Percentiles rank a stretch among this genome's conserved stretches.
phyloP scores from a whole-genome alignment of 495 filamentous ascomycete species.

The Lasiosphaeria miniovina region DNA sequence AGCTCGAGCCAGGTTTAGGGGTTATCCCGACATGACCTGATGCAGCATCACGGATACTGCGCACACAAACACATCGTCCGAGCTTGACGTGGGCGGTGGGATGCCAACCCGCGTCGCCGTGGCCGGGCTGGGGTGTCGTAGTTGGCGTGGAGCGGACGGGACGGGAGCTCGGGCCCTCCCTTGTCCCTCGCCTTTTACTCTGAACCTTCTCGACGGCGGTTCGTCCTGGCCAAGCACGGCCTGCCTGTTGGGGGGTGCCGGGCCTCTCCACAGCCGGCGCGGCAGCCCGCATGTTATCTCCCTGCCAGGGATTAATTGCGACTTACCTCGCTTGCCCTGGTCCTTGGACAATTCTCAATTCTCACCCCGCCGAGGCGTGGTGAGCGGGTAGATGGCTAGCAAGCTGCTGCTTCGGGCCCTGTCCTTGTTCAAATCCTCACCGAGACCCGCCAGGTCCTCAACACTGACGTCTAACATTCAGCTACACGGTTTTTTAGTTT shows the following conservation, averaged over 20 bases:
- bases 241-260: slow-evolving; percentile 1
- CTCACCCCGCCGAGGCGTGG: background rate
- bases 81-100: background rate
- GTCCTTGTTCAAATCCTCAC: background rate
- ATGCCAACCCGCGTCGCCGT: background rate
- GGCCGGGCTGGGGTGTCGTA: background rate
- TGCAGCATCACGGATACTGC: background rate
- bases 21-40: background rate
- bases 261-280: background rate
- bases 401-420: background rate
- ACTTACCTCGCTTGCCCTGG: slow-evolving; percentile 9
- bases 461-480: slow-evolving; percentile 1
- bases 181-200: background rate
- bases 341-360: background rate
- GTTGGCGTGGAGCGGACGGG: slow-evolving; percentile 4
- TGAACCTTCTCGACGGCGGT: background rate
- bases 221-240: slow-evolving; percentile 4
- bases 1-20: too few species aligned
- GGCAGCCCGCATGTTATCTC: slow-evolving; percentile 2
- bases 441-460: background rate
- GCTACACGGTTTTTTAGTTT: too few species aligned
- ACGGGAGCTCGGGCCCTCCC: slow-evolving; percentile 3
- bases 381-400: slow-evolving; percentile 1
- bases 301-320: slow-evolving; percentile 3
- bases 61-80: background rate